Conservation (phyloP, 2,329 filamentous ascomycete species). For the Alternaria gaisen region DNA sequence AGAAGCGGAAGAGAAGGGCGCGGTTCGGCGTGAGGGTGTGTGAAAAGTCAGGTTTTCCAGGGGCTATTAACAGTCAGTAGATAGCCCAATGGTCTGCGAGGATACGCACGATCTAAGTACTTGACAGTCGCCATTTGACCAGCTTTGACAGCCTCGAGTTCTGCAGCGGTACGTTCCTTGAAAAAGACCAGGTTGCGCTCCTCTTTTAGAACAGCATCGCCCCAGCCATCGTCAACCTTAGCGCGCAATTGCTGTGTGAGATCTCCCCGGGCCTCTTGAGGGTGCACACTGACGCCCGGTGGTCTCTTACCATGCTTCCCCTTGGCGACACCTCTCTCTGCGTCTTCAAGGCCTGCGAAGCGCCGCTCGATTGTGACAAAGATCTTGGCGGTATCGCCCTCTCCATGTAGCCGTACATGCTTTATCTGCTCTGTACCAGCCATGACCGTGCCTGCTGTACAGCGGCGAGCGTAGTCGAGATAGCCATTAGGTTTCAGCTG, state of each 20-base stretch:
- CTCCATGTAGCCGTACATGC: conserved; percentile 60
- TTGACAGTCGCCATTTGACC: conserved; percentile 41
- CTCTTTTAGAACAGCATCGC: conserved; percentile 62
- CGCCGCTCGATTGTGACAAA: conserved; percentile 68
- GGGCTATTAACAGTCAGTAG: conserved; percentile 52
- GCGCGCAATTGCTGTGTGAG: conserved; percentile 14
- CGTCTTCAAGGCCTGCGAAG: conserved; percentile 47
- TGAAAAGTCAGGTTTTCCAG: conserved; percentile 62
- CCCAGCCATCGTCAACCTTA: conserved; percentile 20
- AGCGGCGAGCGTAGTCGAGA: conserved; percentile 13
- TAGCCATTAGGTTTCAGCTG: conserved; percentile 54
- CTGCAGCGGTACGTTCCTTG: conserved; percentile 57
- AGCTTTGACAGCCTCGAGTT: conserved; percentile 43
- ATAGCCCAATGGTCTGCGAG: not conserved
- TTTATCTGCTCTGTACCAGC: conserved; percentile 57
- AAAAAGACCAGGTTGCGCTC: conserved; percentile 71
- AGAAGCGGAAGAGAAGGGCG: conserved; percentile 86
- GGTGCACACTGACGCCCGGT: not conserved
- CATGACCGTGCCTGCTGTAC: conserved; percentile 20
- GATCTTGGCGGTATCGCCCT: conserved; percentile 60
- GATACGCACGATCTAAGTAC: conserved; percentile 49
- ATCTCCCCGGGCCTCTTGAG: not conserved
- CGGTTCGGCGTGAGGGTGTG: conserved; percentile 72
- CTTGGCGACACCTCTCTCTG: conserved; percentile 22
- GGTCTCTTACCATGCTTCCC: not conserved